phyloP scores from a whole-genome alignment of 495 filamentous ascomycete genomes.

The Aspergillus incahuasiensis region DNA sequence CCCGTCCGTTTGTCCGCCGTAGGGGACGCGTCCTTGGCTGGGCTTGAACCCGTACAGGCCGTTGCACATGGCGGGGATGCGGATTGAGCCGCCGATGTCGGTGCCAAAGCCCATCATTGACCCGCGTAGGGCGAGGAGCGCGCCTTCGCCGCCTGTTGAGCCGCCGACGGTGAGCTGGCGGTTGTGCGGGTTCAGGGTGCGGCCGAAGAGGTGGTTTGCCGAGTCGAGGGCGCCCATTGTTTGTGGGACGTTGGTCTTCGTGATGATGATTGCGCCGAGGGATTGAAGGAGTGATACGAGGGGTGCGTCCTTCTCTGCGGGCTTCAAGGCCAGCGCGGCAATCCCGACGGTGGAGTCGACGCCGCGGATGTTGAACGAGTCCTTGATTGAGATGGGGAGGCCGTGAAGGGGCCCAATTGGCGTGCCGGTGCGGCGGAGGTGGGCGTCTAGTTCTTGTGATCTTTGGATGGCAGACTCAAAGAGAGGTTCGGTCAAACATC shows the following conservation, averaged over 20 bases:
- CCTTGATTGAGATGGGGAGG: conserved; percentile 62
- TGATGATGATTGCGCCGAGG: conserved; percentile 53
- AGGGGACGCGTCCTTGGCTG: conserved; percentile 52
- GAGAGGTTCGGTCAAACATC: conserved; percentile 64
- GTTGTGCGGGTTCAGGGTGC: conserved; percentile 61
- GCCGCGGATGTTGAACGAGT: conserved; percentile 59
- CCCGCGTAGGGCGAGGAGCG: conserved; percentile 56
- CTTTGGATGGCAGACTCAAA: conserved; percentile 56
- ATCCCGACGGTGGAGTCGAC: conserved; percentile 58
- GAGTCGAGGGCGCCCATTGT: conserved; percentile 40
- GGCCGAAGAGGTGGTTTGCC: conserved; percentile 49
- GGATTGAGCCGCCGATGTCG: conserved; percentile 59
- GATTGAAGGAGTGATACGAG: conserved; percentile 37
- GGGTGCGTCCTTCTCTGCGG: conserved; percentile 41
- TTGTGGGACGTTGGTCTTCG: conserved; percentile 64
- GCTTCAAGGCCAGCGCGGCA: conserved; percentile 47
- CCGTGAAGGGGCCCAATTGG: conserved; percentile 62
- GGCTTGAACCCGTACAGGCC: conserved; percentile 59
- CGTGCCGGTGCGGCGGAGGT: conserved; percentile 42
- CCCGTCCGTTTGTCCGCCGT: conserved; percentile 42
- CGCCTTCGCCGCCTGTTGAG: conserved; percentile 64
- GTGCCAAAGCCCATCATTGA: conserved; percentile 64
- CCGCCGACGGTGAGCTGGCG: conserved; percentile 54
- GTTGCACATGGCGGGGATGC: conserved; percentile 56
- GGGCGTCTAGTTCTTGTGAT: conserved; percentile 55